These are phyloP conservation scores for Fusarium tanahbumbuense DNA, from an alignment of 2,329 filamentous ascomycete genomes.

Conservation along the genomic window DNA sequence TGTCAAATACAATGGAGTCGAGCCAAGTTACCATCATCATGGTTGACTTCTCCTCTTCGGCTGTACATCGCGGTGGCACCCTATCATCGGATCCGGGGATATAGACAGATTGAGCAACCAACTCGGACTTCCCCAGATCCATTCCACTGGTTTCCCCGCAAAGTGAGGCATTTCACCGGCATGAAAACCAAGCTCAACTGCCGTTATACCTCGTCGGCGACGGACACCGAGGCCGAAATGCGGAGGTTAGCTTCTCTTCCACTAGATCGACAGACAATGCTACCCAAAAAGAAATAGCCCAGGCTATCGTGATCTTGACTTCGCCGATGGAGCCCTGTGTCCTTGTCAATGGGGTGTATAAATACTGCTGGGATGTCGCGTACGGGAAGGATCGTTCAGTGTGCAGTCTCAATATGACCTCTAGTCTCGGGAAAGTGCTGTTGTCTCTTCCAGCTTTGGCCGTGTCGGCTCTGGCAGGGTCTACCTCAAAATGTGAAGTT, in stretches of 20 bases:
- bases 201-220: not conserved
- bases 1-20: not conserved
- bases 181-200: not conserved
- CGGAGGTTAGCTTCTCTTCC: conserved; percentile 3
- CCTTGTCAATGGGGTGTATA: not conserved
- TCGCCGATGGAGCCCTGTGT: conserved; percentile 3
- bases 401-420: not conserved
- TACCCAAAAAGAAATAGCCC: not conserved
- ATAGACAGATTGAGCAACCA: not conserved
- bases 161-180: not conserved
- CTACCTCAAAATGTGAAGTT: not conserved
- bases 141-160: not conserved
- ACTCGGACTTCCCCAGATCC: not conserved
- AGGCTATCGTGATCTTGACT: not conserved
- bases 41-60: not conserved
- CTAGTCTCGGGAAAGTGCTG: not conserved
- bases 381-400: no score
- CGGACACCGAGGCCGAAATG: conserved; percentile 10
- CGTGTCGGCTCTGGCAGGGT: accelerated
- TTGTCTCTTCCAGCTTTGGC: not conserved
- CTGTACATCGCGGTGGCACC: not conserved
- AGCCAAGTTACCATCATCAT: no score
- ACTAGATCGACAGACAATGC: not conserved
- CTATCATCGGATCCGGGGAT: not conserved
- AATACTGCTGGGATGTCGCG: not conserved